phyloP scores from a whole-genome alignment of 2,329 filamentous ascomycete species.

The Fusarium sp. region DNA sequence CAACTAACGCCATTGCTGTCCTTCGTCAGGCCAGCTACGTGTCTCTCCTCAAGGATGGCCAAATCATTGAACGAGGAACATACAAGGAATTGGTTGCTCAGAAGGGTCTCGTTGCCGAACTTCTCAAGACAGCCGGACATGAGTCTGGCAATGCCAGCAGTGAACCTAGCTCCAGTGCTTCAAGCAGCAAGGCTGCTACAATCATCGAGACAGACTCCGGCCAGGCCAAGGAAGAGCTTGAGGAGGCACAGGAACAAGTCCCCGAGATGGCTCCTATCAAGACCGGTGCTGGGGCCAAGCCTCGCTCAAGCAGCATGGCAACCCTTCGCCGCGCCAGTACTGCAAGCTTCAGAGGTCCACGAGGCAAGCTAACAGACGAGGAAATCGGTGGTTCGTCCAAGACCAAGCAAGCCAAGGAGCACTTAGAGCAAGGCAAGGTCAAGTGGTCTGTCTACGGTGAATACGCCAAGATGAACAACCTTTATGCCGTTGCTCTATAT shows the following conservation, averaged over 20 bases:
- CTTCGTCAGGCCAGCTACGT: conserved; percentile 91
- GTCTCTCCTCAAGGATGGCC: conserved; percentile 82
- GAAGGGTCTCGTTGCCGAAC: conserved; percentile 87
- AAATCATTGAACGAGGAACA: conserved; percentile 86
- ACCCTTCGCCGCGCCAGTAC: conserved; percentile 91
- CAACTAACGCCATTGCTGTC: conserved; percentile 94
- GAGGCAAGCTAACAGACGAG: conserved; percentile 86
- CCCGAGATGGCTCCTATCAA: conserved; percentile 82
- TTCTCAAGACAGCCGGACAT: conserved; percentile 80
- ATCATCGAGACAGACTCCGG: conserved; percentile 62
- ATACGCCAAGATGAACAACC: conserved; percentile 94
- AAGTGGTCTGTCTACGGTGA: conserved; percentile 94
- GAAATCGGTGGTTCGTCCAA: conserved; percentile 77
- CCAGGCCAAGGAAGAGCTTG: conserved; percentile 72
- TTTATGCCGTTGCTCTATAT: conserved; percentile 85
- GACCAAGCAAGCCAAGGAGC: conserved; percentile 88
- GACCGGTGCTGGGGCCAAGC: conserved; percentile 61
- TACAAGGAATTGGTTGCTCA: conserved; percentile 92
- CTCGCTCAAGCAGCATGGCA: conserved; percentile 74
- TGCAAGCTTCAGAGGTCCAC: conserved; percentile 86
- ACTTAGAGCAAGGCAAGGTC: conserved; percentile 93
- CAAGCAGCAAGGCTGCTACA: conserved; percentile 65
- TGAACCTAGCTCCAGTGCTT: conserved; percentile 56
- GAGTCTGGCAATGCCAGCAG: conserved; percentile 56
- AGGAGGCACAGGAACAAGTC: conserved; percentile 80